These are phyloP conservation scores for Sclerotinia glacialis DNA, from an alignment of 2,329 filamentous ascomycete species.

Conservation along the genomic window DNA sequence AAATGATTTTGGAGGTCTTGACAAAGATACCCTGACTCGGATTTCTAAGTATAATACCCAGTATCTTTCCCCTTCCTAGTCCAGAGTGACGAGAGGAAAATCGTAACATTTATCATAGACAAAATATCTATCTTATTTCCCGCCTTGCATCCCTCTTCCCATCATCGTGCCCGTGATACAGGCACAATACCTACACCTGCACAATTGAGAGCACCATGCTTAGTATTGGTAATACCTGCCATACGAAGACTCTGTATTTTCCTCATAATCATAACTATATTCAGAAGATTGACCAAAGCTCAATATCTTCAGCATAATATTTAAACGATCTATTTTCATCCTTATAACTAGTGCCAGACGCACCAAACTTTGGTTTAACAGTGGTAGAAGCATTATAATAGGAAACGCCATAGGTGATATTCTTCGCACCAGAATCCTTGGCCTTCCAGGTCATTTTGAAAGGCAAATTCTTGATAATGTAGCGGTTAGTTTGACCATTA, in stretches of 20 bases:
- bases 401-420: neutral
- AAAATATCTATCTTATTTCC: too few relatives aligned
- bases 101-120: neutral
- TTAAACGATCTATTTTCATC: neutral
- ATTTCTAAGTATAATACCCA: too few relatives aligned
- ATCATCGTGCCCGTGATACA: too few relatives aligned
- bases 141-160: too few relatives aligned
- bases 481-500: neutral
- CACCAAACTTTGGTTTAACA: conserved; percentile 1
- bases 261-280: neutral
- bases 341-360: neutral
- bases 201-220: neutral
- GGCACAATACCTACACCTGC: neutral
- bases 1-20: neutral
- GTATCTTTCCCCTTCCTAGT: neutral
- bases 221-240: neutral
- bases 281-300: neutral
- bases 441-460: neutral
- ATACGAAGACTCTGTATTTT: neutral
- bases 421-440: conserved; percentile 4
- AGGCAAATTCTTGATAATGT: conserved; percentile 5
- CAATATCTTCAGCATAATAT: neutral
- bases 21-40: neutral
- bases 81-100: neutral
- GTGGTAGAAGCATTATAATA: conserved; percentile 1